Conservation (phyloP, 1,284 basidiomycete species). For the Singerocomus rubriflavus region DNA sequence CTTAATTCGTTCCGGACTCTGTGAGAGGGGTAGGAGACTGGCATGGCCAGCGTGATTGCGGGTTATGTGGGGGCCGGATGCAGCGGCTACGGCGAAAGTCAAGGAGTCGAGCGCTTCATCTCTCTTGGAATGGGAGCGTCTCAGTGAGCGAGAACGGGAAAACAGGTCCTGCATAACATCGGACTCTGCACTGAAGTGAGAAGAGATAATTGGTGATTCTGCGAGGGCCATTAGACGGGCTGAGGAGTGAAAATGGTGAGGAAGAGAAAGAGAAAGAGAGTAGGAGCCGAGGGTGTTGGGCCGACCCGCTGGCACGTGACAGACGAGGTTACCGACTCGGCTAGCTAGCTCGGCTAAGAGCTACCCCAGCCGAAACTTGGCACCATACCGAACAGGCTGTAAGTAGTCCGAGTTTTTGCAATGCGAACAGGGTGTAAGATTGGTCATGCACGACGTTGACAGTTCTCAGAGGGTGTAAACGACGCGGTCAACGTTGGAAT, state of each 20-base stretch:
- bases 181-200: slow-evolving; percentile 30
- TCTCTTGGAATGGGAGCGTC: slow-evolving; percentile 41
- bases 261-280: not conserved
- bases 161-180: slow-evolving; percentile 44
- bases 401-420: too few species aligned
- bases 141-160: slow-evolving; percentile 40
- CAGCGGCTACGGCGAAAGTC: slow-evolving; percentile 65
- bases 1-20: slow-evolving; percentile 49
- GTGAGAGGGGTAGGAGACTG: slow-evolving; percentile 56
- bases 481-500: too few species aligned
- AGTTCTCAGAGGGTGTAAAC: too few species aligned
- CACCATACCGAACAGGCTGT: too few species aligned
- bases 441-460: too few species aligned
- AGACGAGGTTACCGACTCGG: too few species aligned
- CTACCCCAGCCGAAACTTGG: too few species aligned
- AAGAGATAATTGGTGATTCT: slow-evolving; percentile 25
- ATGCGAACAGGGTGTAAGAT: too few species aligned
- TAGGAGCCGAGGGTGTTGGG: not conserved
- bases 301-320: too few species aligned
- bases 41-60: slow-evolving; percentile 54
- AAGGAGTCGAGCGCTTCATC: slow-evolving; percentile 73
- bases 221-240: slow-evolving; percentile 29
- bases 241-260: not conserved
- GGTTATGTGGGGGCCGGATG: slow-evolving; percentile 69
- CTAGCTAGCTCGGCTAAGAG: too few species aligned